Evolutionary conservation across 768 basidiomycete species (phyloP), one percentile per base, ranked within the genome.

Genomic region (Wakefieldia striispora): DNA sequence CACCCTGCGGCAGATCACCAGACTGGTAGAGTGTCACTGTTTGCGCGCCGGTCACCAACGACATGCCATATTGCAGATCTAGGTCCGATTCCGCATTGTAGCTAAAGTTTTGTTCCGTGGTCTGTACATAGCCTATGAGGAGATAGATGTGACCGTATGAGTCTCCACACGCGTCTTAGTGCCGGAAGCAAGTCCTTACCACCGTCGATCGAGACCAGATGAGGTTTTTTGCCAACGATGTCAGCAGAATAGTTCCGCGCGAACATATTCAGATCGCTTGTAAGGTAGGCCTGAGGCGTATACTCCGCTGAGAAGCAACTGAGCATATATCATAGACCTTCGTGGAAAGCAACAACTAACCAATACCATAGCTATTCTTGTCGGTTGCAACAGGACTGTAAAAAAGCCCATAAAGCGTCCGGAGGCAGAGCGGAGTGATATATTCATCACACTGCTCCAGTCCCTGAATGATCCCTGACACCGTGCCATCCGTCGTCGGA

Each of bases 161-260:
- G 36, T 50, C 3, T 37, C 35, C 10, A 23, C 40, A 39, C 17
- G n/a, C 19, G n/a, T 6, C 6, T 42, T 14, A 17, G 26, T 45
- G 33, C 3, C 17, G 8, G 41, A 35, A 23, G 27, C 4, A 17
- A 12, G 13, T 12, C 12, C 51, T 45, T 50, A 71, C 70, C 71
- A 14, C 72, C 72, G 29, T 71, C 71, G 14, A 73, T 70, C 21
- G 68, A 65, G 20, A 64, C 59, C 39, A 72, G 20, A 21, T 45
- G 38, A 9, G 72, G 72, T 9, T 54, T 26, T 43, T 57, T 56
- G 24, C 62, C 68, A 23, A 56, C 27, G 3, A 64, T 57, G 23
- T 59, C 59, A 1, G 23, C 45, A 33, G 41, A 65, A 39, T 38
- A 55, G 26, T 53, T 57, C 35, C 8, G 46, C 4, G 69, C 68